Base-by-base conservation (phyloP, 345 rosid genomes). In the Laguncularia racemosa region DNA sequence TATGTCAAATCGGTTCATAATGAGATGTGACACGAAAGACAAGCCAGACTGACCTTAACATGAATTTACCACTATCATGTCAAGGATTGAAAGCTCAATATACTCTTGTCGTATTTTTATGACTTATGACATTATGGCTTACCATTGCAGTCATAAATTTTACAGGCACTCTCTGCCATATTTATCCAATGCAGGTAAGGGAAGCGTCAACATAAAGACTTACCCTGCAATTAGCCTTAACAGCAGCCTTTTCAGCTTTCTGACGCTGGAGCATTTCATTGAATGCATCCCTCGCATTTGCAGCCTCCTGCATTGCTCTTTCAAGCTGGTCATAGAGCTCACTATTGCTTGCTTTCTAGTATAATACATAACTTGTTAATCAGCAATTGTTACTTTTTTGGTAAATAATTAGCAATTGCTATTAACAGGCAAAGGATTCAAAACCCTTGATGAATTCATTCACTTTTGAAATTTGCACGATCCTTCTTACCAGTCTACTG, bases 181-280 rank as follows among this genome's bases (percentile, higher is more conserved):
- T 9, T 7, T 9, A 33, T 33, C n/a, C n/a, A 1, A 33, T 33
- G 28, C 28, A 23, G 28, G 28, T 23, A 23, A 2, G 28, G 5
- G 1, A 23, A 1, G 11, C 40, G 6, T 44, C 16, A 20, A 38
- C 18, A 23, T 12, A 49, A 53, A 65, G 40, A n/a, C 10, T 60
- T 69, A 85, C 97, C 91, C 63, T 83, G 67, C 72, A 81, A 43
- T 77, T 78, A 57, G 93, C 85, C 64, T 78, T 96, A 67, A 83
- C 52, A 47, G 84, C 85, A 26, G 67, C 79, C 50, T 76, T 85
- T 67, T 91, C 91, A 43, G 84, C 82, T 73, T 80, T 76, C 60
- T 61, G 70, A 50, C 81, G 81, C 80, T 76, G 76, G 46, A 62
- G 45, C 55, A 76, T 72, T 78, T 78, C 93, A 63, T 67, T 73